phyloP scores from a whole-genome alignment of 257 asterid species.

The Orobanche coerulescens region DNA sequence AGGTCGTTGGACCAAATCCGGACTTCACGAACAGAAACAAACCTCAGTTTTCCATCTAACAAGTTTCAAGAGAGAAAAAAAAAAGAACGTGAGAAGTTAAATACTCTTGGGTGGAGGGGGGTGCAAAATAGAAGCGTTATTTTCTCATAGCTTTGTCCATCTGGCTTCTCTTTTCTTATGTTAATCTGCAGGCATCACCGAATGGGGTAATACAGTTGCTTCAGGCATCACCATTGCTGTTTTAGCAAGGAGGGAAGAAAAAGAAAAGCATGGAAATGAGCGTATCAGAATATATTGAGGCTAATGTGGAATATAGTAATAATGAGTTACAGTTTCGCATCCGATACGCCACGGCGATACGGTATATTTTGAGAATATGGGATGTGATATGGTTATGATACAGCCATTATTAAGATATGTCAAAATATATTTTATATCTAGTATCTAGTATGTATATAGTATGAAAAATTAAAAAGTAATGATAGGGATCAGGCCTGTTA shows the following conservation, averaged over 20 bases:
- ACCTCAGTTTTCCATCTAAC: conserved; percentile 13
- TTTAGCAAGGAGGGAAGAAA: conserved; percentile 19
- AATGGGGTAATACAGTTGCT: conserved; percentile 24
- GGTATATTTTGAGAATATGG: too few species aligned
- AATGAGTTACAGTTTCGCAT: background rate
- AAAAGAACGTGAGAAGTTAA: conserved; percentile 17
- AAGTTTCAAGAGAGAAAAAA: too few species aligned
- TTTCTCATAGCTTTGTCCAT: conserved; percentile 28
- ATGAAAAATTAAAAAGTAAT: too few species aligned
- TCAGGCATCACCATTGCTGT: conserved; percentile 36
- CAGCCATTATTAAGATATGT: too few species aligned
- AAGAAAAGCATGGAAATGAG: conserved; percentile 17
- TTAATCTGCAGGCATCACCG: conserved; percentile 32
- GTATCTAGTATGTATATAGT: background rate
- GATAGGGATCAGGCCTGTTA: too few species aligned
- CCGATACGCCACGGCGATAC: too few species aligned
- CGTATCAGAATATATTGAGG: conserved; percentile 24
- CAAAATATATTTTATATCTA: background rate
- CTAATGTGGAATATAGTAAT: background rate
- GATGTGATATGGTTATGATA: too few species aligned
- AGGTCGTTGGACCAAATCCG: conserved; percentile 2
- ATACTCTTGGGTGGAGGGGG: conserved; percentile 16
- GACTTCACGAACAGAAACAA: conserved; percentile 3
- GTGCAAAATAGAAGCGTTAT: conserved; percentile 15
- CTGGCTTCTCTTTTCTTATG: conserved; percentile 37